These are phyloP conservation scores for Persicaria maculosa DNA, from an alignment of 148 eudicot genomes.

Conservation along the genomic window DNA sequence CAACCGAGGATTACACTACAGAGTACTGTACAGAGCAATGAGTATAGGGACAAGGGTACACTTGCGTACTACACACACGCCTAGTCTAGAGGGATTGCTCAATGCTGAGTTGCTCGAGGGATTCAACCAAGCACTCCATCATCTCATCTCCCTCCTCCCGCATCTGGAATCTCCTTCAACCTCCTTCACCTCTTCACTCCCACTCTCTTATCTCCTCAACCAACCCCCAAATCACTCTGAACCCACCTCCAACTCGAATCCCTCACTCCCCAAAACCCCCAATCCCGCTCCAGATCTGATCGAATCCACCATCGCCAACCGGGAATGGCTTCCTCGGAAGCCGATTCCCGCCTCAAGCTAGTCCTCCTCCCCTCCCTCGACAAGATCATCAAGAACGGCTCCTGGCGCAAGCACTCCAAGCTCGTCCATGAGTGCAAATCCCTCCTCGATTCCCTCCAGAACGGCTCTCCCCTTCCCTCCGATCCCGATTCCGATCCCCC, in stretches of 20 bases:
- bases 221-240: neutral
- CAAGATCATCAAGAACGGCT: constrained; percentile 64
- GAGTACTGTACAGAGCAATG: too few relatives aligned
- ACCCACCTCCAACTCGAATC: neutral
- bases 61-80: too few relatives aligned
- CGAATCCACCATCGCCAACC: neutral
- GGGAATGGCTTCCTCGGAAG: neutral
- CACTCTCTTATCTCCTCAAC: too few relatives aligned
- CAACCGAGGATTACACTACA: too few relatives aligned
- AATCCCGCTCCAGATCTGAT: neutral
- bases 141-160: too few relatives aligned
- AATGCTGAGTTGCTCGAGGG: too few relatives aligned
- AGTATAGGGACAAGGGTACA: too few relatives aligned
- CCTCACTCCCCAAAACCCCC: neutral
- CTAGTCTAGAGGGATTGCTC: too few relatives aligned
- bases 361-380: constrained; percentile 44
- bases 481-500: constrained; percentile 21
- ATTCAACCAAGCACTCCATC: too few relatives aligned
- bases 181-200: too few relatives aligned
- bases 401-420: constrained; percentile 87
- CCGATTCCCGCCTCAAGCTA: neutral
- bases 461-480: constrained; percentile 19
- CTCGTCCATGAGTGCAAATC: constrained; percentile 66
- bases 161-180: too few relatives aligned
- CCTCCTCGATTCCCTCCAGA: constrained; percentile 42